A percentile compares a stretch with the other conserved stretches of the same genome.
Evolutionary conservation across 345 rosid genomes (phyloP).

Genomic region (Boechera divaricarpa): DNA sequence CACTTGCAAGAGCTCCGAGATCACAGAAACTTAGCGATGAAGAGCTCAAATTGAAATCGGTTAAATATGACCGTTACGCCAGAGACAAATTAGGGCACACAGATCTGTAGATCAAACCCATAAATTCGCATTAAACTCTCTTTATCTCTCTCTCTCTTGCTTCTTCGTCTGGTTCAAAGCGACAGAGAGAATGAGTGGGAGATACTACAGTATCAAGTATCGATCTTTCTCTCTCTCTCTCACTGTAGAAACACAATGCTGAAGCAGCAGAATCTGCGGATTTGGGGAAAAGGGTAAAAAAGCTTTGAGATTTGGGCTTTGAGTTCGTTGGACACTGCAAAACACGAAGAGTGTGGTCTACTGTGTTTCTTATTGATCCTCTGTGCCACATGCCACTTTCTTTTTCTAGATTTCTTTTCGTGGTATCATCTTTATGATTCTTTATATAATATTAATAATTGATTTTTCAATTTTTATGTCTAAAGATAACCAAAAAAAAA

Average conservation of each 20-base stretch:
- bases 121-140: slow-evolving; percentile 20
- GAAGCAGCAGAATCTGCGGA: slow-evolving; percentile 20
- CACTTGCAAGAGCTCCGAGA: background rate
- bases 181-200: slow-evolving; percentile 32
- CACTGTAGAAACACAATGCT: background rate
- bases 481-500: too few species aligned
- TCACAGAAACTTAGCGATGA: background rate
- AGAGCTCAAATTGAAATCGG: background rate
- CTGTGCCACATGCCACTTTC: slow-evolving; percentile 25
- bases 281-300: background rate
- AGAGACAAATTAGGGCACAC: slow-evolving; percentile 42
- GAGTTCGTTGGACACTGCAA: slow-evolving; percentile 43
- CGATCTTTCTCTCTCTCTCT: background rate
- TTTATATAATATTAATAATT: too few species aligned
- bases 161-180: background rate
- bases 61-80: slow-evolving; percentile 55
- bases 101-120: slow-evolving; percentile 39
- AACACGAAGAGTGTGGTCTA: slow-evolving; percentile 26
- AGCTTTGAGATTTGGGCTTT: slow-evolving; percentile 42
- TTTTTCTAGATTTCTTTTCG: background rate
- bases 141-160: background rate
- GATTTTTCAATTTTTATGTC: too few species aligned
- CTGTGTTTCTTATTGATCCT: slow-evolving; percentile 35
- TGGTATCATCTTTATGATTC: background rate
- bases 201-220: background rate